Evolutionary conservation across 208 protist genomes (phyloP).

Genomic region (Crithidia thermophila): DNA sequence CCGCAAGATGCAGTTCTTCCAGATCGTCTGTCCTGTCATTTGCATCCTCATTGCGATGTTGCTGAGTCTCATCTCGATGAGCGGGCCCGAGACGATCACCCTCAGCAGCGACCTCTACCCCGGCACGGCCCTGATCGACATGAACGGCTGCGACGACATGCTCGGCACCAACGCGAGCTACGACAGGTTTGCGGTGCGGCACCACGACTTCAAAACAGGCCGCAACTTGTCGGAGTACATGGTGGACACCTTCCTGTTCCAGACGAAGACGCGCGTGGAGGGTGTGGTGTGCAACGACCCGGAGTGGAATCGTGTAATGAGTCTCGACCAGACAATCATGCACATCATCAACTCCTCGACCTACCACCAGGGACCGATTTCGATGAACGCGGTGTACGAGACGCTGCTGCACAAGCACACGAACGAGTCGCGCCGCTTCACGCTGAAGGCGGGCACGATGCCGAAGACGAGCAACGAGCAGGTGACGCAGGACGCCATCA

Average conservation of each 20-base stretch:
- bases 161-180: conserved; percentile 13
- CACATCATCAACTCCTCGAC: conserved; percentile 36
- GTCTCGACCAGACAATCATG: conserved; percentile 7
- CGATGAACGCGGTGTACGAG: conserved; percentile 34
- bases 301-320: conserved; percentile 17
- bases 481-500: conserved; percentile 29
- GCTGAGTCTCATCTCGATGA: conserved; percentile 41
- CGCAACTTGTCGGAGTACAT: conserved; percentile 26
- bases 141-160: conserved; percentile 33
- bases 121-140: conserved; percentile 18
- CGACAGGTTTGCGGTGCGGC: conserved; percentile 23
- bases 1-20: conserved; percentile 64
- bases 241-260: conserved; percentile 32
- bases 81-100: conserved; percentile 9
- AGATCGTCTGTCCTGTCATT: conserved; percentile 74
- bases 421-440: not conserved
- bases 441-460: conserved; percentile 21
- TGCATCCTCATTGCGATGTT: conserved; percentile 72
- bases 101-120: conserved; percentile 33
- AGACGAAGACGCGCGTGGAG: conserved; percentile 16
- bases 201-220: conserved; percentile 13
- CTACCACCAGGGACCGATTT: conserved; percentile 38
- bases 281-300: conserved; percentile 32
- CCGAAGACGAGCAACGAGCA: conserved; percentile 21
- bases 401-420: conserved; percentile 18